Evolutionary conservation across 2,329 filamentous ascomycete species (phyloP).

Genomic region (Fusarium algeriense): DNA sequence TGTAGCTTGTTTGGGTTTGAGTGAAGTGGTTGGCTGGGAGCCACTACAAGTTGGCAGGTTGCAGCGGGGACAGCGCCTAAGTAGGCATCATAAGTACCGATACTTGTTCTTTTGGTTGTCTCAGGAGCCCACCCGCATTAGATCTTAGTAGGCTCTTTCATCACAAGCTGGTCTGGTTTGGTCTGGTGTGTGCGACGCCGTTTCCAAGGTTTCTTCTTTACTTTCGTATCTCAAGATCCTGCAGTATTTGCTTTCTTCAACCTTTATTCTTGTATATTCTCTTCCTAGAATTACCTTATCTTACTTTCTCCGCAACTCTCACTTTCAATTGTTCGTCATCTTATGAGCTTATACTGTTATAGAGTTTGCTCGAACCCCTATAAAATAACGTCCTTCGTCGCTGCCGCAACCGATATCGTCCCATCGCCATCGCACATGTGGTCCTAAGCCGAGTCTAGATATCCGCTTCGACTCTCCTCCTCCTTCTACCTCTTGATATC

Average conservation of each 20-base stretch:
- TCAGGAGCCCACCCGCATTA: conserved; percentile 36
- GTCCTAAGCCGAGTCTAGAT: conserved; percentile 36
- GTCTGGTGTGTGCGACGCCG: conserved; percentile 30
- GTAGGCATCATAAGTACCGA: conserved; percentile 19
- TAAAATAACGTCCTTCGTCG: conserved; percentile 32
- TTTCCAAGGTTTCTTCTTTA: conserved; percentile 41
- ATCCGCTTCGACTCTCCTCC: conserved; percentile 25
- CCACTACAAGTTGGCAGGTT: conserved; percentile 15
- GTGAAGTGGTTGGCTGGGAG: conserved; percentile 20
- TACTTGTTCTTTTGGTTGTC: conserved; percentile 24
- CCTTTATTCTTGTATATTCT: conserved; percentile 14
- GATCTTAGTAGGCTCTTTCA: conserved; percentile 19
- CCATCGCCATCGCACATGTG: conserved; percentile 43
- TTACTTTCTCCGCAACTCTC: not conserved
- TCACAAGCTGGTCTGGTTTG: conserved; percentile 29
- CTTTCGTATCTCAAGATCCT: conserved; percentile 14
- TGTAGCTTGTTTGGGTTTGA: conserved; percentile 19
- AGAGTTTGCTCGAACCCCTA: conserved; percentile 19
- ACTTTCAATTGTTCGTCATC: not conserved
- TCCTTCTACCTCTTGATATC: conserved; percentile 5
- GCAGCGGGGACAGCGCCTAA: conserved; percentile 37
- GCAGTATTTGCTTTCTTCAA: conserved; percentile 14
- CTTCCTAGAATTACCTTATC: not conserved
- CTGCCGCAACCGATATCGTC: conserved; percentile 38
- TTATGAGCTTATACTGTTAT: conserved; percentile 4